Evolutionary conservation across 768 basidiomycete genomes (phyloP).

Genomic region (Mycena galopus): DNA sequence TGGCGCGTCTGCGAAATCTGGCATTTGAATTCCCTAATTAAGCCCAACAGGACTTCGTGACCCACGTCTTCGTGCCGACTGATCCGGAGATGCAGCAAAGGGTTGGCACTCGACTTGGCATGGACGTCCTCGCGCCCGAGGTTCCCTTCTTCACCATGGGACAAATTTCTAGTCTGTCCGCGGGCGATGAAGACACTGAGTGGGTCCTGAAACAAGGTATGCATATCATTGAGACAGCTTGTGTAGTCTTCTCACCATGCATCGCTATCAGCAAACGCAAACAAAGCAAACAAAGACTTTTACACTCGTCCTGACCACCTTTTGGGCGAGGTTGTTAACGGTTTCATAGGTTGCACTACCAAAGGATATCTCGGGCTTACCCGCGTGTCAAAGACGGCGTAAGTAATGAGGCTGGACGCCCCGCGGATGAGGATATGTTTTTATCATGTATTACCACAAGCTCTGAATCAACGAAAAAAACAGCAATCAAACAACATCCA

Average conservation of each 20-base stretch:
- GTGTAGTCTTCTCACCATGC: neutral
- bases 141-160: conserved; percentile 41
- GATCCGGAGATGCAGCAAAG: conserved; percentile 43
- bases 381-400: too few species aligned
- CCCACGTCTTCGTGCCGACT: conserved; percentile 43
- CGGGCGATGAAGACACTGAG: conserved; percentile 36
- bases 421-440: too few species aligned
- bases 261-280: conserved; percentile 27
- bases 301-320: conserved; percentile 31
- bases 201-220: conserved; percentile 30
- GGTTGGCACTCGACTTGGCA: conserved; percentile 43
- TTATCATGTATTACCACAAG: too few species aligned
- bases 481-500: too few species aligned
- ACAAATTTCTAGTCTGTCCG: conserved; percentile 35
- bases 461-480: too few species aligned
- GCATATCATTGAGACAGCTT: neutral
- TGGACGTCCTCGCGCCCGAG: conserved; percentile 40
- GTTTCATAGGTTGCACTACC: conserved; percentile 17
- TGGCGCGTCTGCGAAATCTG: conserved; percentile 25
- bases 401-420: too few species aligned
- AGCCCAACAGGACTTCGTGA: conserved; percentile 29
- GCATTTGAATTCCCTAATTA: conserved; percentile 1
- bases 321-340: conserved; percentile 25
- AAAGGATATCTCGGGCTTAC: conserved; percentile 20
- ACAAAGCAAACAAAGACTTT: conserved; percentile 28